Conservation (phyloP, 805 yeast species). For the Candida yuanshanica region DNA sequence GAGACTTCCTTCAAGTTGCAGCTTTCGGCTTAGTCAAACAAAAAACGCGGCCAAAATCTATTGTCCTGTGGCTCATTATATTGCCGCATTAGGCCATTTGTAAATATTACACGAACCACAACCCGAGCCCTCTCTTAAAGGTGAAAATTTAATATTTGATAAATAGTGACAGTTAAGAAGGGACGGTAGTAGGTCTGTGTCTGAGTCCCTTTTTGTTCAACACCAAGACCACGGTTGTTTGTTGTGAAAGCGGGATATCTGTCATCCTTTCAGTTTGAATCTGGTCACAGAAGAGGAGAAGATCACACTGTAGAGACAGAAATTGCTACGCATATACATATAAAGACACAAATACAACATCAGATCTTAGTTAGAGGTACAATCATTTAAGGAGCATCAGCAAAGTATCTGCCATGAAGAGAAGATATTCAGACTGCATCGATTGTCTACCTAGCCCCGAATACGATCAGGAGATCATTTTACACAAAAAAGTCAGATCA, state of each 20-base stretch:
- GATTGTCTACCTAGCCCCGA: slow-evolving; percentile 15
- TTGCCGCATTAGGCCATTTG: neutral
- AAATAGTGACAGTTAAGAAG: neutral
- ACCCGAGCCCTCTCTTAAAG: no score
- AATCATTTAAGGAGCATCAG: no score
- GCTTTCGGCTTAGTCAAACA: no score
- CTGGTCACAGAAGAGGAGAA: neutral
- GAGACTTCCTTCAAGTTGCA: no score
- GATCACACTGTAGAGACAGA: neutral
- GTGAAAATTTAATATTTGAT: neutral
- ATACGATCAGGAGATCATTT: neutral
- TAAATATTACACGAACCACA: neutral
- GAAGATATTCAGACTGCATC: slow-evolving; percentile 1
- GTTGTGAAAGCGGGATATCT: no score
- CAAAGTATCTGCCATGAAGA: slow-evolving; percentile 8
- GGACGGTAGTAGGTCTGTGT: no score
- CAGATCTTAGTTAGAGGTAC: no score
- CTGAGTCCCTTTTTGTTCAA: no score
- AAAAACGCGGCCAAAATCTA: neutral
- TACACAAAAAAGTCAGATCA: neutral
- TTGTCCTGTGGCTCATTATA: neutral
- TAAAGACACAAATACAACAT: no score
- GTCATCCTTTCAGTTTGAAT: no score
- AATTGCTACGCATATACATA: no score
- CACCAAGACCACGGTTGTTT: no score